Conservation (phyloP, 2,329 filamentous ascomycete species). For the Aureobasidium sp. region DNA sequence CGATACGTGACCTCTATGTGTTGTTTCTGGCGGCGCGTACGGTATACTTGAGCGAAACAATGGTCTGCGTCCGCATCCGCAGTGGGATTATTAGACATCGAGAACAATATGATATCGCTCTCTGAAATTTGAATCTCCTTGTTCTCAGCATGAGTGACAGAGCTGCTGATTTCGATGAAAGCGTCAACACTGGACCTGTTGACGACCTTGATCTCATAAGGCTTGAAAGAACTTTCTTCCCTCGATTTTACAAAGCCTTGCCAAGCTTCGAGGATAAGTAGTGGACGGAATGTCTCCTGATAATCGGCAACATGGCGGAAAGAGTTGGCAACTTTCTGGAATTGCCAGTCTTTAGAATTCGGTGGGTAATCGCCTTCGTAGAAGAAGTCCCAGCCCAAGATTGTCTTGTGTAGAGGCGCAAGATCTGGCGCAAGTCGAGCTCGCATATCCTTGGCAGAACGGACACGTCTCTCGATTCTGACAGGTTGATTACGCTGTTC, state of each 20-base stretch:
- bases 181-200: conserved; percentile 86
- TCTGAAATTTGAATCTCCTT: conserved; percentile 69
- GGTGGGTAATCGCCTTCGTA: conserved; percentile 82
- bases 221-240: conserved; percentile 72
- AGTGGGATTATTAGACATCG: conserved; percentile 65
- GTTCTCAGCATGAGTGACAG: conserved; percentile 63
- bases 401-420: conserved; percentile 72
- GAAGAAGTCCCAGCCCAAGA: conserved; percentile 93
- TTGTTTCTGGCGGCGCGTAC: conserved; percentile 72
- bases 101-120: conserved; percentile 84
- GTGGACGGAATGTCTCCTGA: conserved; percentile 80
- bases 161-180: conserved; percentile 85
- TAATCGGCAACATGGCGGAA: conserved; percentile 75
- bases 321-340: conserved; percentile 67
- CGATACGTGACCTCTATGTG: conserved; percentile 80
- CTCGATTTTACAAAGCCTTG: conserved; percentile 84
- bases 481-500: conserved; percentile 62
- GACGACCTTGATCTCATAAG: conserved; percentile 81
- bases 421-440: conserved; percentile 87
- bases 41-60: conserved; percentile 78
- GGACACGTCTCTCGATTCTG: conserved; percentile 72
- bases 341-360: conserved; percentile 59
- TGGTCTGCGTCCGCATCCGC: conserved; percentile 60
- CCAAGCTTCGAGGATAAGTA: conserved; percentile 92
- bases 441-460: conserved; percentile 88